These are phyloP conservation scores for Drechslera avenae DNA, from an alignment of 2,329 filamentous ascomycete species.

Conservation along the genomic window DNA sequence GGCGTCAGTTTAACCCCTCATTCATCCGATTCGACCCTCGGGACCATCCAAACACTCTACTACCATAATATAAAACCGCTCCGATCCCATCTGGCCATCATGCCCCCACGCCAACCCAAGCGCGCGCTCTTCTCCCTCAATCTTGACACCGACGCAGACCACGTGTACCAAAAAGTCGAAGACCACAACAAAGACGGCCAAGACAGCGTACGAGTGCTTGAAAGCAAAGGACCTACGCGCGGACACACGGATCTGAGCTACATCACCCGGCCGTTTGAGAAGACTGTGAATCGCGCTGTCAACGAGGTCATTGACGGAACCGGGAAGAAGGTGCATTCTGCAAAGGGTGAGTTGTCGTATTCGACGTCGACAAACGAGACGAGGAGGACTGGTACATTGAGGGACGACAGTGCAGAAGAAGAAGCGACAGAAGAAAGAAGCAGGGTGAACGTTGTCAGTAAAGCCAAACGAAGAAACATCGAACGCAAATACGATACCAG, in stretches of 20 bases:
- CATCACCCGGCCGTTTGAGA: constrained; percentile 47
- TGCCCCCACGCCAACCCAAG: constrained; percentile 27
- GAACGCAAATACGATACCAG: constrained; percentile 42
- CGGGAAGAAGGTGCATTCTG: constrained; percentile 29
- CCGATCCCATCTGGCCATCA: constrained; percentile 2
- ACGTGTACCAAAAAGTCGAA: constrained; percentile 46
- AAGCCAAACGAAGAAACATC: constrained; percentile 18
- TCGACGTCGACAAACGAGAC: constrained; percentile 9
- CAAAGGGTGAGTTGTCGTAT: constrained; percentile 31
- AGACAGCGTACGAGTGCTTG: constrained; percentile 43
- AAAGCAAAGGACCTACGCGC: constrained; percentile 42
- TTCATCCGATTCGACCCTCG: constrained; percentile 17
- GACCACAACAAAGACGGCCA: constrained; percentile 41
- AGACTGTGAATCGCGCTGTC: constrained; percentile 37
- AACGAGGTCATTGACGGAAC: constrained; percentile 39
- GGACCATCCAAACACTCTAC: neutral
- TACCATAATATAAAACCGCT: constrained; percentile 9
- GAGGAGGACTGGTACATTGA: constrained; percentile 4
- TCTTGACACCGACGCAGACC: constrained; percentile 48
- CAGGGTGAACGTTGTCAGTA: constrained; percentile 15
- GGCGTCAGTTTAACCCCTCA: constrained; percentile 20
- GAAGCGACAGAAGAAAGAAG: constrained; percentile 1
- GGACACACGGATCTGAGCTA: constrained; percentile 41
- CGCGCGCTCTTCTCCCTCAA: constrained; percentile 47
- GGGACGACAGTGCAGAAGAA: constrained; percentile 11